Base-by-base conservation (phyloP, 1,284 basidiomycete genomes). In the Boletellus deceptivus region DNA sequence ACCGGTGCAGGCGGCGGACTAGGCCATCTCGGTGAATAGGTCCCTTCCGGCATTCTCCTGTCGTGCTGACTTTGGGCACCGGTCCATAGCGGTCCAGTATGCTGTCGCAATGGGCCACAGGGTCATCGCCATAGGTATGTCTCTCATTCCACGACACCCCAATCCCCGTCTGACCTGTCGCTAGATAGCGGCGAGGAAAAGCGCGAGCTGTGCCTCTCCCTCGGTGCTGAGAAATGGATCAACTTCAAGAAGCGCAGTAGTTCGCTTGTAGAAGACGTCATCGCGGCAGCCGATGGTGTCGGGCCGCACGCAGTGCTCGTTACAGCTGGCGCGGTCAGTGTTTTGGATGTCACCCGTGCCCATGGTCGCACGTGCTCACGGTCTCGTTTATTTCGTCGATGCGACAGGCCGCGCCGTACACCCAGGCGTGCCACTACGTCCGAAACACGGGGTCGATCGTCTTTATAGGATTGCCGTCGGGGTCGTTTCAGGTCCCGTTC, bases 161-260 rank as follows among this genome's bases (percentile, higher is more conserved):
- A 13, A 22, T 36, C 10, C 2, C 20, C 6, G 8, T 38, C 14
- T 43, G 17, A 46, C 6, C 14, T 9, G 17, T 36, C 10, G 20
- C n/a, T 37, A 80, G 81, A 88, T 61, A 84, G 79, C 4, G 86
- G 86, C 29, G 78, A 75, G 14, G 77, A 74, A 35, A 91, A 91
- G 72, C 77, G 77, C 50, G 69, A 78, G 33, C 69, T 89, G n/a
- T 79, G 75, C 56, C 57, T 77, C 48, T 59, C 68, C 36, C 77
- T 88, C 45, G 89, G 87, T 10, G 85, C 86, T 2, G 80, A 86
- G 60, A 77, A 73, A 55, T 90, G 81, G 75, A 67, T 91, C 55
- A 87, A 91, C 71, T 89, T 89, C 71, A 80, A 74, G 60, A 74
- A 74, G 46, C 73, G 70, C 24, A 62, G 65, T n/a, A 69, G 82